phyloP scores from a whole-genome alignment of 106 monocot species.

The Phalaenopsis equestris region DNA sequence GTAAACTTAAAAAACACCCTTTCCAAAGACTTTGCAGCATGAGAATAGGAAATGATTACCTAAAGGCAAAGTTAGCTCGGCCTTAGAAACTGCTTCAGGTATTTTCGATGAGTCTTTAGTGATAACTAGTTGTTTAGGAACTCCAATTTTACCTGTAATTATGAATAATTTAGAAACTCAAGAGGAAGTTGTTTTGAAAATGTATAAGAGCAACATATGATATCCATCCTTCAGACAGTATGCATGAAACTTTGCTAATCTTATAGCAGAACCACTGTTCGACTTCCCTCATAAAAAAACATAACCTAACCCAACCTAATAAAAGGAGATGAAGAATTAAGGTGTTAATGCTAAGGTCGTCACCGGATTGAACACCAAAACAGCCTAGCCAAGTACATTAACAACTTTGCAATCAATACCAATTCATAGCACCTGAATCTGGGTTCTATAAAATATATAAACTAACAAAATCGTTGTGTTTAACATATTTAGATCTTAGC shows the following conservation, averaged over 20 bases:
- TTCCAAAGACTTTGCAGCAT: neutral
- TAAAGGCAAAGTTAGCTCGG: constrained; percentile 73
- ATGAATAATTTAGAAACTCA: neutral
- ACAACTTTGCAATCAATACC: neutral
- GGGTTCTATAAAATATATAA: neutral
- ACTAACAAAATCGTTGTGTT: neutral
- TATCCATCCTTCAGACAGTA: neutral
- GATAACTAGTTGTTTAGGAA: constrained; percentile 77
- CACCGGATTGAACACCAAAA: neutral
- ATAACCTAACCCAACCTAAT: neutral
- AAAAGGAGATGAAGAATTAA: neutral
- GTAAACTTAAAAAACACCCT: neutral
- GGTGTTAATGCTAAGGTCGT: neutral
- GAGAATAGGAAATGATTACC: constrained; percentile 27
- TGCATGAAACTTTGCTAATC: neutral
- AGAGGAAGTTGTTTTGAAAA: neutral
- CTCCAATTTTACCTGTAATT: constrained; percentile 70
- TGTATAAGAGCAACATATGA: neutral
- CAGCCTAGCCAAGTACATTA: neutral
- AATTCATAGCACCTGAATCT: neutral
- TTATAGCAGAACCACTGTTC: neutral
- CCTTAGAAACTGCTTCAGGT: constrained; percentile 54
- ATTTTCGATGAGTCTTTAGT: constrained; percentile 67
- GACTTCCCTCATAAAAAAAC: neutral
- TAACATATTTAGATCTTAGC: neutral